Conservation (phyloP, 2,329 filamentous ascomycete genomes). For the Xylaria sp. region DNA sequence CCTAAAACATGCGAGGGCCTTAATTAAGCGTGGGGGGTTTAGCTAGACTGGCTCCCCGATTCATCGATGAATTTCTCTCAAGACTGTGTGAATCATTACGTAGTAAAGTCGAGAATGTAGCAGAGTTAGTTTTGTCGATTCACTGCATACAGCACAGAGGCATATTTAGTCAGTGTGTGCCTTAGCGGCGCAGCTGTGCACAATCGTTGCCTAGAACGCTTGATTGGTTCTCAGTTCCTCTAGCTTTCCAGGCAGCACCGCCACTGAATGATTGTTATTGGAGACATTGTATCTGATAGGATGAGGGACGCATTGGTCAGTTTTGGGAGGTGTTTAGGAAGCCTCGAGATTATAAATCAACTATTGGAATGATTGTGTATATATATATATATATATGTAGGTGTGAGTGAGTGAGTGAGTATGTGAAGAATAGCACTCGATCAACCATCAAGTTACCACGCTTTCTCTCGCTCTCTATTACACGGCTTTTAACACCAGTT, state of each 20-base stretch:
- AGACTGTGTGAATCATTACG: not conserved
- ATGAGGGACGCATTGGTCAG: not conserved
- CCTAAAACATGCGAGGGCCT: not conserved
- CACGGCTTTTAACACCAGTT: not conserved
- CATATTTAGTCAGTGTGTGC: not conserved
- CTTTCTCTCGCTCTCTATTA: slow-evolving; percentile 1
- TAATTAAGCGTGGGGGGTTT: not conserved
- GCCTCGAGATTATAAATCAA: not conserved
- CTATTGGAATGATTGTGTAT: not conserved
- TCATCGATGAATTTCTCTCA: not conserved
- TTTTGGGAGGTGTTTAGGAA: not conserved
- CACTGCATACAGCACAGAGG: not conserved
- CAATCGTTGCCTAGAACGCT: not conserved
- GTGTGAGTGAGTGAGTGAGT: too few species aligned
- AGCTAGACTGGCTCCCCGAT: not conserved
- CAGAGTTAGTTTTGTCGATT: not conserved
- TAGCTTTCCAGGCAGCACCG: not conserved
- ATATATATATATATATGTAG: not conserved
- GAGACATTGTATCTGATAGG: not conserved
- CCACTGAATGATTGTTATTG: not conserved
- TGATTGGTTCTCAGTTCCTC: not conserved
- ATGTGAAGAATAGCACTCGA: not conserved
- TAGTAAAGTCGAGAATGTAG: too few species aligned
- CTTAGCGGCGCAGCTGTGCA: not conserved
- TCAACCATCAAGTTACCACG: not conserved